Evolutionary conservation across 208 protist genomes (phyloP).

Genomic region (Leishmania tropica): DNA sequence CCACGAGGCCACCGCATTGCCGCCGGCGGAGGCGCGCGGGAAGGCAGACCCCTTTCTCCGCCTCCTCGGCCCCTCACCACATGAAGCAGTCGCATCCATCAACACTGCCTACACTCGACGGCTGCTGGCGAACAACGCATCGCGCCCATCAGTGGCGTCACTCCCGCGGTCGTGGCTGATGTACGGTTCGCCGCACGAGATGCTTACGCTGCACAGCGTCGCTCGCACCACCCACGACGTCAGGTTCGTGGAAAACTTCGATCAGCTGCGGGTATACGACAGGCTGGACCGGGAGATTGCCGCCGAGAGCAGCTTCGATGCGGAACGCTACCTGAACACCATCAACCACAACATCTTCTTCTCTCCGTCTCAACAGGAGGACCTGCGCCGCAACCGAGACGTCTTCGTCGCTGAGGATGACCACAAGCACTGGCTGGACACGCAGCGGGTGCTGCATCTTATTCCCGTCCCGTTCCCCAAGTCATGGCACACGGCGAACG

Average conservation of each 20-base stretch:
- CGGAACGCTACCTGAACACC: neutral
- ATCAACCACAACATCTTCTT: slow-evolving; percentile 36
- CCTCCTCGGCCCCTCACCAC: slow-evolving; percentile 15
- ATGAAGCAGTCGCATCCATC: slow-evolving; percentile 16
- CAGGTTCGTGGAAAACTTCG: neutral
- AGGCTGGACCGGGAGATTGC: neutral
- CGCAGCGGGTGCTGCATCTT: slow-evolving; percentile 74
- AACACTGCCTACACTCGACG: neutral
- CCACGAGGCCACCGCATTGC: neutral
- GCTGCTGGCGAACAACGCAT: slow-evolving; percentile 1
- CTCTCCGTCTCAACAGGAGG: neutral
- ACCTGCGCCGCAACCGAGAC: neutral
- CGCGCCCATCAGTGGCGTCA: slow-evolving; percentile 6
- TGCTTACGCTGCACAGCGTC: slow-evolving; percentile 47
- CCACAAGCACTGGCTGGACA: slow-evolving; percentile 81
- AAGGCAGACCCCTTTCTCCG: slow-evolving; percentile 15
- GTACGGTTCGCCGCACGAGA: slow-evolving; percentile 48
- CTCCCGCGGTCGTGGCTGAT: slow-evolving; percentile 48
- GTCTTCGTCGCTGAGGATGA: slow-evolving; percentile 55
- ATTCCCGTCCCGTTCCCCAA: slow-evolving; percentile 72
- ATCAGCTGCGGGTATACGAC: slow-evolving; percentile 11
- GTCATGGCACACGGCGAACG: slow-evolving; percentile 59
- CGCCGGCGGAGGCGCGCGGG: neutral
- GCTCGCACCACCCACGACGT: neutral
- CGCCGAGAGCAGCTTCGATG: slow-evolving; percentile 4